Base-by-base conservation (phyloP, 495 filamentous ascomycete genomes). In the Pyrenula massariospora region DNA sequence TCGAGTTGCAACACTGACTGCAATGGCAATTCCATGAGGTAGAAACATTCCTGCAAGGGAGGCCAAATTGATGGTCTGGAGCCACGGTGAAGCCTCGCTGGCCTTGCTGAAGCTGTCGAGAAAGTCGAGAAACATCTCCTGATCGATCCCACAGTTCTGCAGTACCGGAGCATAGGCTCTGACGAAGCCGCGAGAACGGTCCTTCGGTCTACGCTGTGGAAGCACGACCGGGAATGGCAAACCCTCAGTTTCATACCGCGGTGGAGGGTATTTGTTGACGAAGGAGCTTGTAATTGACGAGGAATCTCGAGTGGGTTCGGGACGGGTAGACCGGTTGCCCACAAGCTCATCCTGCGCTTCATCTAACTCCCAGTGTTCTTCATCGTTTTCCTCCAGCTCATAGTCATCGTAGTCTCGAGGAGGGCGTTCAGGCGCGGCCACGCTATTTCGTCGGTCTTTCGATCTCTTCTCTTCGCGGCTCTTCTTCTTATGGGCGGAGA, bases 81-180 rank as follows among this genome's bases (percentile, higher is more conserved):
- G 50, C 66, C 66, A 72, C 0, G 67, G 68, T 1, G 59, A 59
- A 8, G 61, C 71, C 50, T 68, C 65, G 54, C 69, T 71, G 1
- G 73, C 66, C 52, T 70, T 67, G 50, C 80, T 68, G 42, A 75
- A 70, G 5, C 67, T 73, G 62, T 74, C 68, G 11, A 84, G 61
- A 56, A 85, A 84, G n/a, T 76, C 68, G 1, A 83, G 56, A 58
- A 80, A 84, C 15, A 70, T 76, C 20, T 55, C 54, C 55, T 82
- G 70, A 57, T 76, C 71, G 59, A 84, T 74, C 0, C 73, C 78
- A 48, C 68, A 74, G 3, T 76, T 70, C 1, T 65, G 67, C 0
- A 83, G 69, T 1, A 71, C 66, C 0, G 79, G 80, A 0, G 80
- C 74, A 66, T 83, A 83, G 1, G 77, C 69, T 52, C 69, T 56